These are phyloP conservation scores for Metschnikowia corniflorae DNA, from an alignment of 805 yeast genomes.

Conservation along the genomic window DNA sequence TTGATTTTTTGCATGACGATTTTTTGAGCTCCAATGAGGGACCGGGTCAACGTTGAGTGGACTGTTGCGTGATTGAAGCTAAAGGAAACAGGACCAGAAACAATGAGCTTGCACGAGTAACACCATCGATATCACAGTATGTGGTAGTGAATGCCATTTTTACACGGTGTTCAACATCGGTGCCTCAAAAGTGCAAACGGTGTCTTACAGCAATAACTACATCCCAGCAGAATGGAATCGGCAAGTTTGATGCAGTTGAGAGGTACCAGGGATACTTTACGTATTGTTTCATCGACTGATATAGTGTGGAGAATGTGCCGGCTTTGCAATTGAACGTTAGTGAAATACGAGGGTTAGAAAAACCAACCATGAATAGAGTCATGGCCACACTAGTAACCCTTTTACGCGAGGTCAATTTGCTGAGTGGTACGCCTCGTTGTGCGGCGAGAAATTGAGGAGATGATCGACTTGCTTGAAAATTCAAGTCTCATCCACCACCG, in stretches of 20 bases:
- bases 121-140: conserved; percentile 7
- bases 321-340: conserved; percentile 12
- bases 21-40: too few relatives aligned
- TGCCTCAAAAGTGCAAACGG: conserved; percentile 20
- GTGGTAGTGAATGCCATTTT: conserved; percentile 15
- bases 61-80: conserved; percentile 13
- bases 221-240: conserved; percentile 12
- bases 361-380: conserved; percentile 16
- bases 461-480: conserved; percentile 5
- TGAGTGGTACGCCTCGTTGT: conserved; percentile 5
- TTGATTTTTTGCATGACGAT: conserved; percentile 37
- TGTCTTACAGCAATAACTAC: conserved; percentile 8
- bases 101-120: conserved; percentile 8
- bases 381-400: conserved; percentile 16
- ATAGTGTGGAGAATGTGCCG: conserved; percentile 8
- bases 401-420: conserved; percentile 11
- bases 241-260: conserved; percentile 17
- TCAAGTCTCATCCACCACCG: conserved; percentile 17
- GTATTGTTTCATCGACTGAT: conserved; percentile 4
- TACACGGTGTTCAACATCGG: conserved; percentile 13
- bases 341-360: conserved; percentile 18
- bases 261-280: conserved; percentile 16
- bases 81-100: conserved; percentile 11
- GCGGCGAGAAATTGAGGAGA: conserved; percentile 7
- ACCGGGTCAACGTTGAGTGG: too few relatives aligned